Conservation (phyloP, 2,329 filamentous ascomycete genomes). For the Aspergillus pseudoterreus region DNA sequence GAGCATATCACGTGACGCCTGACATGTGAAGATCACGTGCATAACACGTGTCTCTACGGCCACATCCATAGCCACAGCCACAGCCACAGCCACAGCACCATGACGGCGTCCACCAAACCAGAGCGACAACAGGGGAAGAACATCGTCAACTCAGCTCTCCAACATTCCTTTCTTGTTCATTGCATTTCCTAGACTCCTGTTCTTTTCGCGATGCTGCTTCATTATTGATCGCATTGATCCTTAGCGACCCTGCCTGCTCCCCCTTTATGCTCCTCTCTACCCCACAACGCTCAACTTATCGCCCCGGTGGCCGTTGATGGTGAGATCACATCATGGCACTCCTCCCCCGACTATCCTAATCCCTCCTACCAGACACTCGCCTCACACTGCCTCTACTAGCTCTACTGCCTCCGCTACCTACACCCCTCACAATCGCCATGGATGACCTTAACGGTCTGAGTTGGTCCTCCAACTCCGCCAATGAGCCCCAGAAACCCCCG, state of each 20-base stretch:
- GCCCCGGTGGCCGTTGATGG: slow-evolving; percentile 12
- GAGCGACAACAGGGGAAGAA: no score
- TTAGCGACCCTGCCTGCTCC: background rate
- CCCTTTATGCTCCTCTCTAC: background rate
- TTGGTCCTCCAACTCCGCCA: slow-evolving; percentile 37
- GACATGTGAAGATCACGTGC: no score
- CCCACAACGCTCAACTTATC: slow-evolving; percentile 7
- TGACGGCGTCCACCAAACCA: no score
- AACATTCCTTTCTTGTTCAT: no score
- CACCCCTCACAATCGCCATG: slow-evolving; percentile 29
- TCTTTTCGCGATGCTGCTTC: background rate
- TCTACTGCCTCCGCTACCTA: background rate
- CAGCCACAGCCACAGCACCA: no score
- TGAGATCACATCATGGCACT: slow-evolving; percentile 18
- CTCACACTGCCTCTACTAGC: background rate
- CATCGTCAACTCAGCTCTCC: no score
- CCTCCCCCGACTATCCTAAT: slow-evolving; percentile 18
- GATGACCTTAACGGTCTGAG: slow-evolving; percentile 47
- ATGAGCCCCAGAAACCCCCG: slow-evolving; percentile 32
- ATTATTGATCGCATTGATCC: background rate
- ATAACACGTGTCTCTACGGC: no score
- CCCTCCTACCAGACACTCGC: slow-evolving; percentile 16
- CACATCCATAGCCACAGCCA: no score
- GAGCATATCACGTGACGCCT: no score
- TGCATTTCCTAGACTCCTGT: no score